These are phyloP conservation scores for Ilyonectria mors-panacis DNA, from an alignment of 2,329 filamentous ascomycete genomes.

Conservation along the genomic window DNA sequence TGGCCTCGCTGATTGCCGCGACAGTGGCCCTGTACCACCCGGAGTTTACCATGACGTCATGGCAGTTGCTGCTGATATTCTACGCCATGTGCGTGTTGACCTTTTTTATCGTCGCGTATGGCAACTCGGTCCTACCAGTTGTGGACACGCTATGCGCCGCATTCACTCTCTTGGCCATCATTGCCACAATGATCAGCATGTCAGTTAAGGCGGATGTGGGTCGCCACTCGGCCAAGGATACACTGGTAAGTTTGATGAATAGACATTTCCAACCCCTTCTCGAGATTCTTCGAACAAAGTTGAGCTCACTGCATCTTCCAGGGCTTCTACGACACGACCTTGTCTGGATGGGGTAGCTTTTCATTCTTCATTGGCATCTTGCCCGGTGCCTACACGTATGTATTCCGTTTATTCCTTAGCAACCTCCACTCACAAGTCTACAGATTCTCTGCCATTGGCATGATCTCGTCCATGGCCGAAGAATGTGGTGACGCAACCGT, in stretches of 20 bases:
- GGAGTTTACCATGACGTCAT: constrained; percentile 60
- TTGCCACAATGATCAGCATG: constrained; percentile 78
- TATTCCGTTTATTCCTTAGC: fast-evolving
- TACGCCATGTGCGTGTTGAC: constrained; percentile 75
- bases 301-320: constrained; percentile 57
- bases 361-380: constrained; percentile 70
- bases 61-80: constrained; percentile 80
- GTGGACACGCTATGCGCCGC: constrained; percentile 80
- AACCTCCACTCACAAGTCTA: not conserved
- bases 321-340: constrained; percentile 75
- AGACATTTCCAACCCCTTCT: not conserved
- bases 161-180: constrained; percentile 79
- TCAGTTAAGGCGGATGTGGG: constrained; percentile 73
- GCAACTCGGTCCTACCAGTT: constrained; percentile 69
- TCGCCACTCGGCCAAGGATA: constrained; percentile 67
- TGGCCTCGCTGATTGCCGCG: constrained; percentile 76
- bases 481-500: constrained; percentile 72
- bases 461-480: constrained; percentile 68
- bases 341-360: constrained; percentile 77
- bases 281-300: fast-evolving
- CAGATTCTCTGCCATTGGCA: constrained; percentile 63
- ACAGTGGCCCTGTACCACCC: constrained; percentile 75
- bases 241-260: constrained; percentile 34
- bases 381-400: constrained; percentile 56
- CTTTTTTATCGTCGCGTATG: constrained; percentile 77